phyloP scores from a whole-genome alignment of 1,139 yeast genomes.

The Barnettozyma hawaiiensis region DNA sequence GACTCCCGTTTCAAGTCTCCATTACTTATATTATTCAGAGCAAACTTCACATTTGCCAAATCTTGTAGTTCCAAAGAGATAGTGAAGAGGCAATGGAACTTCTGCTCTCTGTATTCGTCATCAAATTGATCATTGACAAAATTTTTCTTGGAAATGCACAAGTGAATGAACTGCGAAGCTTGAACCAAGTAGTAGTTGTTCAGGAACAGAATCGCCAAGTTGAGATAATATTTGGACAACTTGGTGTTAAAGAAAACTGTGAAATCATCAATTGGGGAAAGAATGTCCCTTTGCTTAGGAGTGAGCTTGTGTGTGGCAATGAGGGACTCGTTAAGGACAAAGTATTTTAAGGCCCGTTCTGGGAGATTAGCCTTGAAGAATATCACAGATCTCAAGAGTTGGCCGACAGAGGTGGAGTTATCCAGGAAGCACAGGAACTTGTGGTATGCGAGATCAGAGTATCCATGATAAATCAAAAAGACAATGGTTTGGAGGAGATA shows the following conservation, averaged over 20 bases:
- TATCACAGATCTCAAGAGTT: conserved; percentile 26
- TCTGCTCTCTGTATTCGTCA: conserved; percentile 20
- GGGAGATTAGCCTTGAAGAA: conserved; percentile 24
- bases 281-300: conserved; percentile 10
- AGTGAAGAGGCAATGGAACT: conserved; percentile 22
- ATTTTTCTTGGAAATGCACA: conserved; percentile 28
- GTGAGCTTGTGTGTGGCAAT: conserved; percentile 23
- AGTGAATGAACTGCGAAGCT: conserved; percentile 24
- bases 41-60: conserved; percentile 22
- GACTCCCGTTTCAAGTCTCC: conserved; percentile 17
- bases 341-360: conserved; percentile 23
- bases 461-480: conserved; percentile 18
- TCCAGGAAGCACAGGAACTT: conserved; percentile 15
- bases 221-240: conserved; percentile 24
- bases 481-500: conserved; percentile 25
- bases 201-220: conserved; percentile 22
- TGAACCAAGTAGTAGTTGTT: conserved; percentile 19
- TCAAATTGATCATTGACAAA: conserved; percentile 18
- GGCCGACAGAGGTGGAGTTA: conserved; percentile 20
- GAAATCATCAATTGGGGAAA: conserved; percentile 18
- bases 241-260: conserved; percentile 19
- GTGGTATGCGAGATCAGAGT: conserved; percentile 12
- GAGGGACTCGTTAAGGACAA: conserved; percentile 21
- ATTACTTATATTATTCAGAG: conserved; percentile 17
- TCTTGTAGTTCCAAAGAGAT: conserved; percentile 24